A percentile compares a stretch with the other conserved stretches of the same genome.
These are phyloP conservation scores for Fusarium buxicola DNA, from an alignment of 2,329 filamentous ascomycete species.

Conservation along the genomic window DNA sequence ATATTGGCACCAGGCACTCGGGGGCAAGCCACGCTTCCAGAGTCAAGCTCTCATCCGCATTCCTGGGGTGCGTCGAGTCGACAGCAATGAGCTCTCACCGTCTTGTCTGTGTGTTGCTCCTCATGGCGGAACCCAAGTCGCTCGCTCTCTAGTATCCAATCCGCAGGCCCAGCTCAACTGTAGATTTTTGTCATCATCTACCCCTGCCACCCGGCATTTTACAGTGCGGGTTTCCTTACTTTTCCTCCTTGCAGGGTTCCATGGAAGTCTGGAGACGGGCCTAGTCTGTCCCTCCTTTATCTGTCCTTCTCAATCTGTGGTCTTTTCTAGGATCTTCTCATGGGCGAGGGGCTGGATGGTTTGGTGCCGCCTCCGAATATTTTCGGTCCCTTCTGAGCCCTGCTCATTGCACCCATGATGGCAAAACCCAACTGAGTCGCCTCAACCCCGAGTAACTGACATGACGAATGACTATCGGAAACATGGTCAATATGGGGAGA, in stretches of 20 bases:
- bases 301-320: neutral
- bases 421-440: slow-evolving; percentile 20
- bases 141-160: slow-evolving; percentile 15
- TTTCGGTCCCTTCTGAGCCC: slow-evolving; percentile 28
- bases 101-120: neutral
- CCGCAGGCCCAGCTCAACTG: slow-evolving; percentile 23
- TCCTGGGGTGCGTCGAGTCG: slow-evolving; percentile 30
- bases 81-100: slow-evolving; percentile 3
- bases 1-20: slow-evolving; percentile 15
- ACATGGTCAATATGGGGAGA: slow-evolving; percentile 20
- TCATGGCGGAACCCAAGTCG: neutral
- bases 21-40: slow-evolving; percentile 29
- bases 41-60: slow-evolving; percentile 29
- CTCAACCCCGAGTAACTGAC: slow-evolving; percentile 23
- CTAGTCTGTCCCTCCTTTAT: no score
- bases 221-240: slow-evolving; percentile 29
- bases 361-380: slow-evolving; percentile 30
- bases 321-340: slow-evolving; percentile 6
- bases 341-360: slow-evolving; percentile 5
- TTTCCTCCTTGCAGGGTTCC: slow-evolving; percentile 24
- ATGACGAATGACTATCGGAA: slow-evolving; percentile 17
- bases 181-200: slow-evolving; percentile 5
- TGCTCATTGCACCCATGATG: slow-evolving; percentile 6
- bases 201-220: slow-evolving; percentile 15
- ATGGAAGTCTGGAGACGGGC: no score